Evolutionary conservation across 805 yeast species (phyloP), one percentile per base, ranked within the genome.

Genomic region (Candida patagonica): DNA sequence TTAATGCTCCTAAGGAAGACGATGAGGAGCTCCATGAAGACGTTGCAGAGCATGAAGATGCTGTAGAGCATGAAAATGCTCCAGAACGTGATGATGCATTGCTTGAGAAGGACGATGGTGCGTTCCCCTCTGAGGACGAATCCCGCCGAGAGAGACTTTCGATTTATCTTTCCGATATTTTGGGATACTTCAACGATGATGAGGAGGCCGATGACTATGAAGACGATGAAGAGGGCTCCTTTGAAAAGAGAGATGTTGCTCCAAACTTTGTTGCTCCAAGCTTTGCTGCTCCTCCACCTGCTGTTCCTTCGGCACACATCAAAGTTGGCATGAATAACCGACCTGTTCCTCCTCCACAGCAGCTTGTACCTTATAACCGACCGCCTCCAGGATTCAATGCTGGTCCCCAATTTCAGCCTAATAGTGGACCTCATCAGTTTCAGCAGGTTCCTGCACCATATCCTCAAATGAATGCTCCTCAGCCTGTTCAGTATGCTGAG

Each of bases 41-140:
- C 13, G 22, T 10, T 30, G 26, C 30, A 17, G 37, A 34, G 26
- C 23, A 34, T 13, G 35, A 35, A 12, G 37, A 40, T 25, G 35
- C 26, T 16, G n/a, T n/a, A n/a, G n/a, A n/a, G n/a, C n/a, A n/a
- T n/a, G n/a, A n/a, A n/a, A 15, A 17, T 29, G 22, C 13, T 20
- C 17, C 17, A 3, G 32, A 17, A 3, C 13, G 5, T 21, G 38
- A 25, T 8, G 38, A 39, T 9, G 31, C 10, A 5, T 8, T n/a
- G 4, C 36, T 22, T 16, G 35, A 37, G 12, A 22, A 31, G 29
- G 41, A 29, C 13, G 21, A 35, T 24, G 9, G 8, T 10, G 36
- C 9, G 9, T 30, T 25, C n/a, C n/a, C n/a, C n/a, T n/a, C n/a
- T n/a, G n/a, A 15, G 31, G 31, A 8, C 31, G 19, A 29, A 29